Evolutionary conservation across 2,329 filamentous ascomycete genomes (phyloP), one percentile per base, ranked within the genome.

Genomic region (Fusarium citri): DNA sequence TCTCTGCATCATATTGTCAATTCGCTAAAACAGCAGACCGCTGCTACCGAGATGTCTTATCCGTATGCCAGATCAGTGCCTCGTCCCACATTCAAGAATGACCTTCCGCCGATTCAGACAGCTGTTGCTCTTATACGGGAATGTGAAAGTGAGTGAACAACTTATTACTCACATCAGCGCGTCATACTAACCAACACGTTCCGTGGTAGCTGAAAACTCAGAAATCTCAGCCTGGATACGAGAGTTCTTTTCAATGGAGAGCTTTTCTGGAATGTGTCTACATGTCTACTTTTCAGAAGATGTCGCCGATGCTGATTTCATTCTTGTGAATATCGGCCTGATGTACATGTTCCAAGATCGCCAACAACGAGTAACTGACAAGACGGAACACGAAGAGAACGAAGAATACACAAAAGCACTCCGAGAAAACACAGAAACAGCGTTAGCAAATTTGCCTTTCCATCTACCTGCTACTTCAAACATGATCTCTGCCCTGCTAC

Each of bases 231-330:
- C 72, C 14, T 79, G 76, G 76, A 64, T 77, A n/a, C 72, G 73
- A 10, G 76, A 76, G 25, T 78, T 78, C 30, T 55, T 78, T 8
- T 72, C 76, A 0, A 34, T 76, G 23, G 71, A 78, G 10, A 68
- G 68, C 16, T 79, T 80, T 58, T 72, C 74, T 2, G 77, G 78
- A n/a, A 68, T 76, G 20, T 77, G 75, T n/a, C 69, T 79, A 10
- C 74, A 74, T 14, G 73, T 80, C 4, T 80, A 79, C 48, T 79
- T 78, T 48, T 73, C 77, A 3, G 76, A 75, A 4, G 76, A 78
- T 43, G 72, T 76, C 46, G 72, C 75, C 8, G 76, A 79, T 23
- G 69, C 77, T 9, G 75, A 78, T 34, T 79, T 78, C 26, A 78
- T 80, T 53, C 75, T 76, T n/a, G 75, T 77, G 2, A 79, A 80